Evolutionary conservation across 1,139 yeast species (phyloP), one percentile per base, ranked within the genome.

Genomic region (Yamadazyma siamensis): DNA sequence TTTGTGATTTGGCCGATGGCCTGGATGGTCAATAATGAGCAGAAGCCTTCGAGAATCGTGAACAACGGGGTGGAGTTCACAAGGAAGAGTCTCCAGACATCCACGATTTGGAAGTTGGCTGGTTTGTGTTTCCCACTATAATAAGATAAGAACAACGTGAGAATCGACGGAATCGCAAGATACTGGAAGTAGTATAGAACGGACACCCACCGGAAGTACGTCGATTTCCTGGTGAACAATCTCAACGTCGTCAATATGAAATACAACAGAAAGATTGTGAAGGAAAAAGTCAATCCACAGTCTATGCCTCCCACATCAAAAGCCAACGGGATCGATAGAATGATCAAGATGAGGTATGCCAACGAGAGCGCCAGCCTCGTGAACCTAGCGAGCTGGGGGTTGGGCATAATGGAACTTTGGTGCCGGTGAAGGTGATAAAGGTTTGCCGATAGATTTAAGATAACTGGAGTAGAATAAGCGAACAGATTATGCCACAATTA

Each of bases 261-360:
- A 56, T 87, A 88, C 35, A 83, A 59, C 29, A 69, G 55, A 41
- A 83, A 74, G 19, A 88, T 66, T 1, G 95, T 80, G 29, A 85
- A 75, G 2, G 96, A 84, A 52, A 80, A 91, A 12, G 94, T 77
- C 43, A 91, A 62, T 0, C 98, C 98, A 58, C 97, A 89, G 34
- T 77, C 72, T 18, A 81, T 72, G 1, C 97, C 97, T 11, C 97
- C 97, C 20, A 87, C 82, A 51, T 89, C 96, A 58, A 91, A 91
- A n/a, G 96, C 87, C 40, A 91, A 70, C 5, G 97, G 97, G 12
- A 91, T 82, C 2, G 96, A 84, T 21, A 89, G 67, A 27, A 91
- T 75, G 14, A 87, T 77, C 29, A 87, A 72, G 11, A 77, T 60
- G 33, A 87, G 66, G 51, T 82, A 81, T 23, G 77, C 54, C 3